Evolutionary conservation across 1,139 yeast species (phyloP), one percentile per base, ranked within the genome.

Genomic region (Protomyces inundatus): DNA sequence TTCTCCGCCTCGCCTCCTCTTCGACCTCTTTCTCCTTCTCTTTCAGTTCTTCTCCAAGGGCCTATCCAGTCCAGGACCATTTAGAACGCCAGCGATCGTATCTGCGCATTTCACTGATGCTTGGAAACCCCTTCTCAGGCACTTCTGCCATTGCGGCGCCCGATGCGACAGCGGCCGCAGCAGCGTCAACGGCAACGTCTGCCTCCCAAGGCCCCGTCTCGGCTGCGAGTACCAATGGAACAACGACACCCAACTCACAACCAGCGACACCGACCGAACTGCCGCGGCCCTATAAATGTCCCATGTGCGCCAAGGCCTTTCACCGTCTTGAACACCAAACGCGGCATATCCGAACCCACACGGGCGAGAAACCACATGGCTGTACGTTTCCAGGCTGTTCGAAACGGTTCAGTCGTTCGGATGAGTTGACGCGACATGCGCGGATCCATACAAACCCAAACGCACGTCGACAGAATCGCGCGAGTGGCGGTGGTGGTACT

Each of bases 261-360:
- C 52, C 55, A 34, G 51, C 65, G 14, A 56, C 61, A 12, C 61
- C 56, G 33, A 52, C 52, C 9, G 80, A 78, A 62, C 75, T 77
- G 42, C 81, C 80, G 40, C 71, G 95, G 69, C 97, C 97, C 3
- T 90, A 88, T 79, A 88, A 89, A 73, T 91, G 98, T 72, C 91
- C 96, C 16, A 82, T 88, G 73, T 91, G 98, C 76, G 87, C 86
- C 64, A 89, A 91, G 77, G 96, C 96, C 0, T 91, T 91, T 74
- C 96, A 90, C 73, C 80, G 98, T 59, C 77, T 90, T 58, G 98
- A 91, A 74, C 98, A 91, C 75, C 96, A 90, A 73, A 90, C 97
- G 16, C 83, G 98, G 71, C 98, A 91, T 73, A 88, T 91, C 62
- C 79, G 97, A 67, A 91, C 97, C 5, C 98, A 91, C 73, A 91